Conservation (phyloP, 352 stramenopile genomes). For the Phytophthora foliorum region DNA sequence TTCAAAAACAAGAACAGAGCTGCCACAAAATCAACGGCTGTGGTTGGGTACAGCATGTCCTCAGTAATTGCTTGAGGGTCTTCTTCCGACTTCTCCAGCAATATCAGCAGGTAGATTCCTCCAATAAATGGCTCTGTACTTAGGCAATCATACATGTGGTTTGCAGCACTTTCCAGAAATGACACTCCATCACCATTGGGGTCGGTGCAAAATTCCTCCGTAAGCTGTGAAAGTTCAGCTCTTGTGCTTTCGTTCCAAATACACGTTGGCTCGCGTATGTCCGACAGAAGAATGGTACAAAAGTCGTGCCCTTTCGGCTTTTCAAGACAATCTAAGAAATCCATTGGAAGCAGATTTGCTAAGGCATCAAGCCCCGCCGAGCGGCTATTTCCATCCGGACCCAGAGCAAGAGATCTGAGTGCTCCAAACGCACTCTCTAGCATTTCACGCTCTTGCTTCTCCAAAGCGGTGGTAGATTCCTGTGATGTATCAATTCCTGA, state of each 20-base stretch:
- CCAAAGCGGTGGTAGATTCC: conserved; percentile 47
- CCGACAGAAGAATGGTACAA: conserved; percentile 69
- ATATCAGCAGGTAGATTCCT: conserved; percentile 74
- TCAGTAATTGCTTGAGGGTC: conserved; percentile 58
- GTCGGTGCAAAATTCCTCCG: conserved; percentile 79
- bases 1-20: conserved; percentile 82
- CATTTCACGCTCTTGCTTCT: conserved; percentile 78
- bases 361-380: conserved; percentile 71
- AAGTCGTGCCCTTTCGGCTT: conserved; percentile 80
- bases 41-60: conserved; percentile 64
- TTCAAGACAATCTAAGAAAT: conserved; percentile 81
- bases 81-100: conserved; percentile 72
- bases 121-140: conserved; percentile 74
- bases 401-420: conserved; percentile 68
- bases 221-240: conserved; percentile 74
- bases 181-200: conserved; percentile 59
- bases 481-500: conserved; percentile 50
- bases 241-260: conserved; percentile 81
- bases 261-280: conserved; percentile 81
- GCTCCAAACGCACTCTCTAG: conserved; percentile 78
- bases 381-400: conserved; percentile 57
- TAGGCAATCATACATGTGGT: conserved; percentile 87
- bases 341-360: conserved; percentile 72
- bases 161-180: conserved; percentile 74
- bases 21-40: conserved; percentile 67